Conservation (phyloP, 495 filamentous ascomycete genomes). For the Penicillium paxilli region DNA sequence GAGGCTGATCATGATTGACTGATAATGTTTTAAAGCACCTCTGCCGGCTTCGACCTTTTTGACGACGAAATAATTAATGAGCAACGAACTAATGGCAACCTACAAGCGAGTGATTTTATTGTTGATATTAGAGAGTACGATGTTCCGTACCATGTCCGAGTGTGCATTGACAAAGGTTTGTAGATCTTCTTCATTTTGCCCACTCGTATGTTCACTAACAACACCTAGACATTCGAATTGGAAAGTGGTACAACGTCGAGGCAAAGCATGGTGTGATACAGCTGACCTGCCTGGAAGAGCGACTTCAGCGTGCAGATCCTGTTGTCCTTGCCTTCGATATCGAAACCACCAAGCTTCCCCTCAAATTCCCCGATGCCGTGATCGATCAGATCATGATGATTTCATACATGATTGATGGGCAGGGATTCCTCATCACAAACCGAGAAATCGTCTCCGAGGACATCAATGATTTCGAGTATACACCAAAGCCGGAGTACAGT, state of each 20-base stretch:
- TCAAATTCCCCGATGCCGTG: slow-evolving; percentile 96
- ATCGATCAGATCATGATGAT: slow-evolving; percentile 99
- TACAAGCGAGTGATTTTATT: slow-evolving; percentile 95
- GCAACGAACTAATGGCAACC: slow-evolving; percentile 75
- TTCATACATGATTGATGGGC: slow-evolving; percentile 99
- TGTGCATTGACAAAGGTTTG: slow-evolving; percentile 91
- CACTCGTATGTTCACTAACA: slow-evolving; percentile 10
- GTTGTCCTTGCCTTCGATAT: slow-evolving; percentile 98
- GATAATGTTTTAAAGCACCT: slow-evolving; percentile 53
- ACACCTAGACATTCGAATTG: slow-evolving; percentile 79
- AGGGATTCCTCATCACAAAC: slow-evolving; percentile 97
- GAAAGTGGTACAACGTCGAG: slow-evolving; percentile 96
- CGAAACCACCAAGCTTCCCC: slow-evolving; percentile 91
- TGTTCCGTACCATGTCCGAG: slow-evolving; percentile 98
- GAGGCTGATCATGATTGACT: not conserved
- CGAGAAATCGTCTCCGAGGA: slow-evolving; percentile 97
- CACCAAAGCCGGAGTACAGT: slow-evolving; percentile 91
- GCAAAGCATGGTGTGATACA: slow-evolving; percentile 86
- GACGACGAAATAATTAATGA: slow-evolving; percentile 87
- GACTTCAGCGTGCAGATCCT: slow-evolving; percentile 84
- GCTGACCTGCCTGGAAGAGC: slow-evolving; percentile 82
- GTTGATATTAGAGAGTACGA: slow-evolving; percentile 99
- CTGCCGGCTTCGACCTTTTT: slow-evolving; percentile 92
- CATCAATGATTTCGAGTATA: slow-evolving; percentile 98
- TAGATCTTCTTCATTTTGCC: not conserved